phyloP scores from a whole-genome alignment of 441 rosid genomes.

The Dalechampia spathulata region DNA sequence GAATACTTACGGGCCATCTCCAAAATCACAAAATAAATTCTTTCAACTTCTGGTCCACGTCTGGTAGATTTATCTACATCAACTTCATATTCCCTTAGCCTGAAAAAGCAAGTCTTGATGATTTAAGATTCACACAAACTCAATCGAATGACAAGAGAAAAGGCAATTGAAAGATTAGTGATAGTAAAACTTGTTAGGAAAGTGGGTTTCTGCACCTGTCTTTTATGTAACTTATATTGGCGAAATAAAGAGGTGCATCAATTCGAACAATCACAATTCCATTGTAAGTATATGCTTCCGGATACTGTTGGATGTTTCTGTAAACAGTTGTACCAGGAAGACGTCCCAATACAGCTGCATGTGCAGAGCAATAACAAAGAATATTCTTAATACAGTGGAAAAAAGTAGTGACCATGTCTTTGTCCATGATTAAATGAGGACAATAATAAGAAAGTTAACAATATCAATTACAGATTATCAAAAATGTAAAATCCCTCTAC shows the following conservation, averaged over 20 bases:
- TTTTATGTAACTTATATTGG: slow-evolving; percentile 88
- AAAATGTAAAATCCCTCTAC: background rate
- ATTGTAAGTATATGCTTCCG: slow-evolving; percentile 88
- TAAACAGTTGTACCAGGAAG: slow-evolving; percentile 98
- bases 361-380: background rate
- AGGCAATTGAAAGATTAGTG: slow-evolving; percentile 5
- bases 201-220: slow-evolving; percentile 49
- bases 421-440: background rate
- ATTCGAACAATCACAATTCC: slow-evolving; percentile 91
- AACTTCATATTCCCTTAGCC: slow-evolving; percentile 79
- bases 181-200: background rate
- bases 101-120: slow-evolving; percentile 20
- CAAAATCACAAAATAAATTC: slow-evolving; percentile 67
- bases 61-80: slow-evolving; percentile 51
- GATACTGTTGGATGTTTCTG: slow-evolving; percentile 85
- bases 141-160: background rate
- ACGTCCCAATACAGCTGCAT: slow-evolving; percentile 91
- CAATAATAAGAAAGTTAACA: background rate
- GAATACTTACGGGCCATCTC: slow-evolving; percentile 91
- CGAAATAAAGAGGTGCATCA: slow-evolving; percentile 94
- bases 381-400: too few species aligned
- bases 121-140: background rate
- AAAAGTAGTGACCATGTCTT: background rate
- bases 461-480: background rate
- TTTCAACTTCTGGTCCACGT: slow-evolving; percentile 78